Evolutionary conservation across 164 flowering plant genomes (phyloP).

Genomic region (Sedum album): DNA sequence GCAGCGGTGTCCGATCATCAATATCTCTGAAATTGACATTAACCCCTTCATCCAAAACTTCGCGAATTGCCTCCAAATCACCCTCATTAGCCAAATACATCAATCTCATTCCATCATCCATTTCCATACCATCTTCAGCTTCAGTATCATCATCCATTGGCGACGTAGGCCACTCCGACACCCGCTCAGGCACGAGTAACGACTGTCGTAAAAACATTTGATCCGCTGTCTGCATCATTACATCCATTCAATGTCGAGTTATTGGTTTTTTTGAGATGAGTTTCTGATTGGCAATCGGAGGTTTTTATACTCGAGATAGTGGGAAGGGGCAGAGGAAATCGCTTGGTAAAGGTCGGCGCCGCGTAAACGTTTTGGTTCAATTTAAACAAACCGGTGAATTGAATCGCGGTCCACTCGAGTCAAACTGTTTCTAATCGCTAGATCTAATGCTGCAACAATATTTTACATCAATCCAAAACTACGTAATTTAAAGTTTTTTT

Average conservation of each 20-base stretch:
- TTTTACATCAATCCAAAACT: background rate
- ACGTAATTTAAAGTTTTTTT: background rate
- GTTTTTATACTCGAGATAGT: background rate
- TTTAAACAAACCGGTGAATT: background rate
- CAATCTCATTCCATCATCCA: constrained; percentile 2
- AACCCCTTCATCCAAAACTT: background rate
- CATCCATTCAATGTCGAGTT: background rate
- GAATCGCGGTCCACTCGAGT: background rate
- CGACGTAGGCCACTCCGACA: background rate
- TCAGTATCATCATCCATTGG: background rate
- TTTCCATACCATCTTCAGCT: background rate
- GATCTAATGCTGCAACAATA: too few relatives aligned
- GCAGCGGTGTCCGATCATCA: constrained; percentile 15
- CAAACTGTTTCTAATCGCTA: background rate
- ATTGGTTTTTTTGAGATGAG: background rate
- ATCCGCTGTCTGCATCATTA: background rate
- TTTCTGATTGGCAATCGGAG: background rate
- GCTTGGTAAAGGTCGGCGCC: background rate
- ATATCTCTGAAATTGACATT: constrained; percentile 8
- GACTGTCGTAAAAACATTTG: background rate
- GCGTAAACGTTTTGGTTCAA: background rate
- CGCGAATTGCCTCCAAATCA: constrained; percentile 3
- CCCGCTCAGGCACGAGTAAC: background rate
- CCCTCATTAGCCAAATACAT: constrained; percentile 10
- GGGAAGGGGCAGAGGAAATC: background rate